phyloP scores from a whole-genome alignment of 306 rosid genomes.

The Vigna reflexopilosa region DNA sequence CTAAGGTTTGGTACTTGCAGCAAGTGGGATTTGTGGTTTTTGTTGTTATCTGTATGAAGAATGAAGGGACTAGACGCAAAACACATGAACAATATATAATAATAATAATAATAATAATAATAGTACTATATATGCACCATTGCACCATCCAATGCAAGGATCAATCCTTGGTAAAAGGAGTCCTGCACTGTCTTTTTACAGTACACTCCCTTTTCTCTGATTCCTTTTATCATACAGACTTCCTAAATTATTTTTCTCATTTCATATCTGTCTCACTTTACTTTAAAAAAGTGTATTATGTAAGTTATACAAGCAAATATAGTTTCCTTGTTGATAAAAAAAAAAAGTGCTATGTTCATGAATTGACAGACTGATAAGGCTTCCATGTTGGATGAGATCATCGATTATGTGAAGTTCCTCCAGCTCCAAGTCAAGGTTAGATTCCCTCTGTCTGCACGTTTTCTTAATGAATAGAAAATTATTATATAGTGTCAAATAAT shows the following conservation, averaged over 20 bases:
- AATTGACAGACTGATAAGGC: conserved; percentile 96
- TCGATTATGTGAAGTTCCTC: conserved; percentile 93
- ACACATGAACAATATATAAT: background rate
- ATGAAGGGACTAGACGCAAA: background rate
- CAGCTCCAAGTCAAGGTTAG: conserved; percentile 98
- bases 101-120: background rate
- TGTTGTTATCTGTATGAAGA: conserved; percentile 1
- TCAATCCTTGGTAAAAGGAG: background rate
- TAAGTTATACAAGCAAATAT: background rate
- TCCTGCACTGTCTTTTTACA: background rate
- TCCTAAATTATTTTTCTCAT: no score
- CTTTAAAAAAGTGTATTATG: background rate
- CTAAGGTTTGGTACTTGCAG: background rate
- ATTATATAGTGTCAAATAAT: no score
- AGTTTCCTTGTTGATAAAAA: conserved; percentile 6
- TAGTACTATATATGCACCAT: background rate
- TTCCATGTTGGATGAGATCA: conserved; percentile 99
- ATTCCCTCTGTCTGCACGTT: conserved; percentile 12
- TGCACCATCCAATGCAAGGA: conserved; percentile 15
- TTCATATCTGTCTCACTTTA: background rate
- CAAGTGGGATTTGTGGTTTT: conserved; percentile 13
- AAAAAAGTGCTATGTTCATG: conserved; percentile 36
- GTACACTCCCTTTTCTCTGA: background rate
- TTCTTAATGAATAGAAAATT: background rate
- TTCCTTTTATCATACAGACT: background rate